These are phyloP conservation scores for Panicum virgatum DNA, from an alignment of 202 grass and related monocot genomes.

Conservation along the genomic window DNA sequence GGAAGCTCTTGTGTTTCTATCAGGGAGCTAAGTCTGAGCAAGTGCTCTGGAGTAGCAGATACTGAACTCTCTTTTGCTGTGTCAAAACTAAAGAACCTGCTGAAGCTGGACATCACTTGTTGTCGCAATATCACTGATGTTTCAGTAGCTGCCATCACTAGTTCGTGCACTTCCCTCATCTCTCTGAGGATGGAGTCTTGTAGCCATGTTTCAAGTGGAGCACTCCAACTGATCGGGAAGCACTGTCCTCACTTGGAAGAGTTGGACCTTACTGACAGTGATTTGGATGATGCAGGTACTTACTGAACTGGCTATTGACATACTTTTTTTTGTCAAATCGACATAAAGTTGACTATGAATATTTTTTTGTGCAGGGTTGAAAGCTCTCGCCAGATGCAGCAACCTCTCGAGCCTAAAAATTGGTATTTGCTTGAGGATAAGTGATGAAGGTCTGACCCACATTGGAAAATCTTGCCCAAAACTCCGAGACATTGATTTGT, in stretches of 20 bases:
- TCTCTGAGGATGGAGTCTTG: slow-evolving; percentile 93
- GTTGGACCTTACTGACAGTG: slow-evolving; percentile 75
- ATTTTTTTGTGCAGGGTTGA: slow-evolving; percentile 58
- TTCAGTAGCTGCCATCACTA: slow-evolving; percentile 67
- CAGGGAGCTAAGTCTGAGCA: too few species aligned
- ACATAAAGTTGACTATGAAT: slow-evolving; percentile 11
- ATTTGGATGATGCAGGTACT: slow-evolving; percentile 81
- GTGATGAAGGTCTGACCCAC: slow-evolving; percentile 64
- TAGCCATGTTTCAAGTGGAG: slow-evolving; percentile 52
- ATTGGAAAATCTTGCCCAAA: slow-evolving; percentile 59
- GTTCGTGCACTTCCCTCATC: slow-evolving; percentile 65
- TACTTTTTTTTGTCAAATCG: not conserved
- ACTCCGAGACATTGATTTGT: slow-evolving; percentile 80
- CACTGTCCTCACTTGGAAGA: slow-evolving; percentile 63
- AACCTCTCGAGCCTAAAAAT: slow-evolving; percentile 78
- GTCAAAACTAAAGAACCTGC: slow-evolving; percentile 62
- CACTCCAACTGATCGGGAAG: slow-evolving; percentile 65
- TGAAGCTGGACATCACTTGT: slow-evolving; percentile 80
- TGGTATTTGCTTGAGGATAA: slow-evolving; percentile 81
- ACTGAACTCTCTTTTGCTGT: slow-evolving; percentile 60
- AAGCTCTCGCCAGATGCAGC: slow-evolving; percentile 60
- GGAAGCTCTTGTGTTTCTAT: too few species aligned
- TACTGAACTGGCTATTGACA: slow-evolving; percentile 12
- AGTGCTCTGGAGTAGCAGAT: too few species aligned
- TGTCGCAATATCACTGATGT: slow-evolving; percentile 83